phyloP scores from a whole-genome alignment of 768 basidiomycete genomes.

The Suillus decipiens region DNA sequence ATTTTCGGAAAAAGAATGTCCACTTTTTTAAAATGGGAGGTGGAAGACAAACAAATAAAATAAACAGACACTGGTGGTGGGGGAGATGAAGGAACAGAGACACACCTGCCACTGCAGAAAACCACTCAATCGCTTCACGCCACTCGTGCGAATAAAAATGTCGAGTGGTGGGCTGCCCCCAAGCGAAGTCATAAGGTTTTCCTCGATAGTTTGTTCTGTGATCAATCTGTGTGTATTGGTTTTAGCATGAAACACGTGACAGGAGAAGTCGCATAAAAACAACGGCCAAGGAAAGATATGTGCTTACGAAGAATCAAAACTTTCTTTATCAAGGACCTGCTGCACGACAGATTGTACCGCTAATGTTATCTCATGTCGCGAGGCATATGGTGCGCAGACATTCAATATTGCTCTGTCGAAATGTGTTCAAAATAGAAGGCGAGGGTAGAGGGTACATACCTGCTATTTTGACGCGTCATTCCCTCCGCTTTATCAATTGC shows the following conservation, averaged over 20 bases:
- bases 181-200: constrained; percentile 63
- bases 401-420: constrained; percentile 78
- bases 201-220: constrained; percentile 31
- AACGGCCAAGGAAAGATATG: not conserved
- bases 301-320: constrained; percentile 30
- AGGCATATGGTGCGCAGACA: constrained; percentile 90
- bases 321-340: constrained; percentile 34
- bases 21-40: constrained; percentile 40
- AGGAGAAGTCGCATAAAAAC: constrained; percentile 7
- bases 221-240: not conserved
- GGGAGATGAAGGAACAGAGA: constrained; percentile 15
- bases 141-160: constrained; percentile 88
- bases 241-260: not conserved
- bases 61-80: not conserved
- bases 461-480: constrained; percentile 71
- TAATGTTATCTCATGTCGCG: constrained; percentile 87
- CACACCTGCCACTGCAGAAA: constrained; percentile 95
- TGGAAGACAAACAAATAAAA: constrained; percentile 28
- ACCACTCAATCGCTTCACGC: constrained; percentile 86
- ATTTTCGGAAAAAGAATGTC: constrained; percentile 36
- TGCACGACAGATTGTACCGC: constrained; percentile 52
- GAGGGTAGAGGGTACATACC: constrained; percentile 43
- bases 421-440: constrained; percentile 3
- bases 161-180: constrained; percentile 81
- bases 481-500: constrained; percentile 72